Evolutionary conservation across 169 alveolate genomes (phyloP), one percentile per base, ranked within the genome.

Genomic region (Plasmodium billcollinsi): DNA sequence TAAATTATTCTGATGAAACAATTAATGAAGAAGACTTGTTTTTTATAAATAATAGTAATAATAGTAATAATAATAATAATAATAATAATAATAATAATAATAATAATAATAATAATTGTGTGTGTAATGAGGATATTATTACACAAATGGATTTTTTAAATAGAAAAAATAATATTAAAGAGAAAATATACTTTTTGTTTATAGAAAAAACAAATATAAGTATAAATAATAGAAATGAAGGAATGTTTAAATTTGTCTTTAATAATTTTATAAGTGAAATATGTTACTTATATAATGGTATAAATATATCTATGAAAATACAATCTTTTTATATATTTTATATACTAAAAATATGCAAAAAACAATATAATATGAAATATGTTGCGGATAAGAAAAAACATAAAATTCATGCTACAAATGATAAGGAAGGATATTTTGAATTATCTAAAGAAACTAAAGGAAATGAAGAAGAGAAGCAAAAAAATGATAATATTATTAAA

Each of bases 141-240:
- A 45, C 69, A 58, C 11, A 49, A 43, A 52, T 8, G 3, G 6
- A 12, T 62, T 12, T 18, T 29, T 56, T 47, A 33, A 47, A 49
- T 43, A 45, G 2, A 4, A 47, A 83, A 2, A 72, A 47, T 3
- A 63, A 83, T 39, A 50, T 21, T 33, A 47, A 67, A 24, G 29
- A 67, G 18, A 58, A 15, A 14, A 47, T 83, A 56, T 83, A 69
- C 8, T 83, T 83, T 49, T 39, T 83, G 11, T 61, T 83, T 43
- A 58, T 83, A 69, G 39, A 62, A 15, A 43, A 83, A 83, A 83
- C 61, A 7, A 69, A 69, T 61, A 21, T 83, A 20, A 45, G 45
- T 47, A 33, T 83, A 29, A 33, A 47, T 7, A 83, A 83, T 69
- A 83, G 70, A 63, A 83, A 67, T 69, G 83, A 69, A 69, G 91